phyloP scores from a whole-genome alignment of 225 moss, liverwort and hornwort species.

The Bryoerythrophyllum caledonicum region DNA sequence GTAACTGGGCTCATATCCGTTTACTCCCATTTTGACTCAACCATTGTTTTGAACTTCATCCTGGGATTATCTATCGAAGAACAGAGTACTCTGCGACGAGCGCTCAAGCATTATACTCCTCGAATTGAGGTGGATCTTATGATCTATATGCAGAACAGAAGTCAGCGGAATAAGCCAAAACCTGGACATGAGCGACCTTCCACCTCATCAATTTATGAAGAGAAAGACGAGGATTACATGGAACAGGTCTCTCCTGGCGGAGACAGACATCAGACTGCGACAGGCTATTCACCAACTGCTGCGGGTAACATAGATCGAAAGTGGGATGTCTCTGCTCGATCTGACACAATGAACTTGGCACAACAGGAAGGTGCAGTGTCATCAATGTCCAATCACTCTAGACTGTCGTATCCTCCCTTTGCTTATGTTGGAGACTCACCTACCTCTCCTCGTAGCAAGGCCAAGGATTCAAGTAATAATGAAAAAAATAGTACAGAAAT shows the following conservation, averaged over 20 bases:
- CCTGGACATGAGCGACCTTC: constrained; percentile 63
- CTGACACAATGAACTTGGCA: constrained; percentile 50
- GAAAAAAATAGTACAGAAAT: constrained; percentile 48
- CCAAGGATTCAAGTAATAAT: constrained; percentile 43
- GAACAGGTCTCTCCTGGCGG: constrained; percentile 50
- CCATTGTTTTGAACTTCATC: constrained; percentile 91
- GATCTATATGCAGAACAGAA: constrained; percentile 84
- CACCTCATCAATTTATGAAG: constrained; percentile 49
- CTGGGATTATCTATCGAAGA: constrained; percentile 95
- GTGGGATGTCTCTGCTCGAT: constrained; percentile 48
- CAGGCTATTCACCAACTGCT: constrained; percentile 39
- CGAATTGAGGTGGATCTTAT: constrained; percentile 99
- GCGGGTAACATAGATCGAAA: constrained; percentile 52
- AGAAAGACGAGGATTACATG: constrained; percentile 45
- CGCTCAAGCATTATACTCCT: constrained; percentile 96
- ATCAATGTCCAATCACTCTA: constrained; percentile 40
- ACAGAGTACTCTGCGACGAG: constrained; percentile 79
- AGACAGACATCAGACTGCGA: constrained; percentile 48
- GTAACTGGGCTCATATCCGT: constrained; percentile 96
- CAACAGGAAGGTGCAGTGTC: constrained; percentile 42
- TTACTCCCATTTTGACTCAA: constrained; percentile 88
- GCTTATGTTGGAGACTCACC: constrained; percentile 48
- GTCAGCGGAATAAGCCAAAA: constrained; percentile 74
- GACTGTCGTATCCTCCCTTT: constrained; percentile 54
- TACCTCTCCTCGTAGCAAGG: constrained; percentile 33